Evolutionary conservation across 352 stramenopile genomes (phyloP), one percentile per base, ranked within the genome.

Genomic region (Phytophthora quininea): DNA sequence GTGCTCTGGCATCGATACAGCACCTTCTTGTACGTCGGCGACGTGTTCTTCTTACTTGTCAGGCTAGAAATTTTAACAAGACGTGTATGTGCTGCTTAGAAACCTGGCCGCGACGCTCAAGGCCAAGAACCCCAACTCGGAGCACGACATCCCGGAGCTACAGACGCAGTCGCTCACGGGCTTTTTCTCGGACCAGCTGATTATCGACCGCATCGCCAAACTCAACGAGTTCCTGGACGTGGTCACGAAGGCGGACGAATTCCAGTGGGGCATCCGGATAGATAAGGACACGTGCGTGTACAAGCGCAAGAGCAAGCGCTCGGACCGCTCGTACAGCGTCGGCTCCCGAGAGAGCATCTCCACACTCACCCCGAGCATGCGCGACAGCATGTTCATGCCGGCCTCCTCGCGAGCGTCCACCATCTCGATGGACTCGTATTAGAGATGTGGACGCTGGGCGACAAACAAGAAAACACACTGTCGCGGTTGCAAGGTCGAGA

Each of bases 211-310:
- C 54, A 92, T 96, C 60, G 86, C 81, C 33, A 92, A 92, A 60
- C 74, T 96, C 6, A 96, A 96, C 66, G 83, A 93, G 72, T 96
- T 96, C 58, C 66, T 96, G 58, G 84, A 93, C 63, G 85, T 91
- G 35, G 86, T 93, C 52, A 93, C 86, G 54, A 92, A 91, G 67
- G 84, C 86, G 15, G 84, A 93, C 54, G 85, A 91, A 66, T 94
- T 96, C 73, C 86, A 96, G 60, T 96, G 88, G 88, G 88, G 86
- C 45, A 96, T 96, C 72, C 84, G 88, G 76, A 93, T 96, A 88
- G 86, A 96, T 74, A 93, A 96, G 71, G 86, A 94, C 70, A 94
- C 86, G 67, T 91, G 87, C 76, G 88, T 94, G 61, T 93, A 92
- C 84, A 96, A 96, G 70, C 84, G 84, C 79, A 92, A 93, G 80